Percentiles rank a stretch among this genome's conserved stretches.
These are phyloP conservation scores for Neoarthrinium moseri DNA, from an alignment of 2,329 filamentous ascomycete species.

Conservation along the genomic window DNA sequence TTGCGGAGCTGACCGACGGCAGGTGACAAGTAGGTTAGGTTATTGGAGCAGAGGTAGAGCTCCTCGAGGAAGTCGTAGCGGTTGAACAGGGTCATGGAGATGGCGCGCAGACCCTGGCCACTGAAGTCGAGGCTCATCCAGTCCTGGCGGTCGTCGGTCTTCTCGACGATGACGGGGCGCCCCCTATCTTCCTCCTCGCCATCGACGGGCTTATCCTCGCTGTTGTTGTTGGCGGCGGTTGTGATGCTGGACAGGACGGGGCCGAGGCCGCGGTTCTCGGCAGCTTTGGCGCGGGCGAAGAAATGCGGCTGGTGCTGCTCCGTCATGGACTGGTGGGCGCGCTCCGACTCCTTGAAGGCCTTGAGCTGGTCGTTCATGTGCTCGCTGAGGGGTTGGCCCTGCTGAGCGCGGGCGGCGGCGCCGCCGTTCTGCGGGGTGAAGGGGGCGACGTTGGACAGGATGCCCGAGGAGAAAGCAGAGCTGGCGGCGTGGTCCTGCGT, in stretches of 20 bases:
- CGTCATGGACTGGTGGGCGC: slow-evolving; percentile 68
- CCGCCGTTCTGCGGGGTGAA: slow-evolving; percentile 62
- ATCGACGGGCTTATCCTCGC: slow-evolving; percentile 47
- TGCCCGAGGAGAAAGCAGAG: slow-evolving; percentile 60
- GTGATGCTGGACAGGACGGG: slow-evolving; percentile 45
- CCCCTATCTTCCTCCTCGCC: slow-evolving; percentile 56
- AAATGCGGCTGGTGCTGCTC: slow-evolving; percentile 65
- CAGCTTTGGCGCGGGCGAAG: slow-evolving; percentile 71
- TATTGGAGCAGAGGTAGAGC: slow-evolving; percentile 92
- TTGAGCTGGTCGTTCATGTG: slow-evolving; percentile 90
- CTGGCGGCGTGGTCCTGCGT: slow-evolving; percentile 63
- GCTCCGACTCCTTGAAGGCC: slow-evolving; percentile 73
- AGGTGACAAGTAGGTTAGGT: slow-evolving; percentile 75
- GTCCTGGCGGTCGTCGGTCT: slow-evolving; percentile 69
- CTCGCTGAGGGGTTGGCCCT: slow-evolving; percentile 54
- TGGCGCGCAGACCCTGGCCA: slow-evolving; percentile 86
- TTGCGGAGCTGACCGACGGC: slow-evolving; percentile 80
- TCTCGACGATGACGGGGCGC: slow-evolving; percentile 64
- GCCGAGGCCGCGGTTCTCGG: slow-evolving; percentile 67
- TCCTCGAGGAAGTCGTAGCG: slow-evolving; percentile 84
- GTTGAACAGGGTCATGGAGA: slow-evolving; percentile 76
- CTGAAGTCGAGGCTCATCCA: slow-evolving; percentile 95
- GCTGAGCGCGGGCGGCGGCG: slow-evolving; percentile 45
- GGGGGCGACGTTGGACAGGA: slow-evolving; percentile 63
- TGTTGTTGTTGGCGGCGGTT: slow-evolving; percentile 29